Conservation (phyloP, 495 filamentous ascomycete genomes). For the Astrothelium macrocarpum region DNA sequence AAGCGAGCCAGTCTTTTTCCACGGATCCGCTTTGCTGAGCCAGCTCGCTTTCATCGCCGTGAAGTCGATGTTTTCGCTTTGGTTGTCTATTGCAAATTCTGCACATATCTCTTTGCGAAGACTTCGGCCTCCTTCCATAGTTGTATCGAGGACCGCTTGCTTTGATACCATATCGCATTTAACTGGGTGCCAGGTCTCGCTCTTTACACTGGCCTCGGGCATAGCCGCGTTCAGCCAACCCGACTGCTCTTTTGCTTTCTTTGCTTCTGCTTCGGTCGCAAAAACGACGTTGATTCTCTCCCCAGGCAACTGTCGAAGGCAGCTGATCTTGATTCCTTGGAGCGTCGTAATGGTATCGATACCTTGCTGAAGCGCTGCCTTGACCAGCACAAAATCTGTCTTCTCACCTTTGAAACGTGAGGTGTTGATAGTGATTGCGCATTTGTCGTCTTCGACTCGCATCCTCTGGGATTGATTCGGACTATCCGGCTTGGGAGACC, state of each 20-base stretch:
- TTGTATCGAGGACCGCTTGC: not conserved
- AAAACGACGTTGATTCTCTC: constrained; percentile 12
- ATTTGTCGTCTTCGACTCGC: not conserved
- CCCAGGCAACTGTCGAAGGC: not conserved
- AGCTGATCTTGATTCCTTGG: not conserved
- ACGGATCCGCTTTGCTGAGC: not conserved
- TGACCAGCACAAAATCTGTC: not conserved
- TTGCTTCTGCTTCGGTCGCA: constrained; percentile 21
- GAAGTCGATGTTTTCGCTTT: not conserved
- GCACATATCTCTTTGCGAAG: not conserved
- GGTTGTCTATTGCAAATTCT: not conserved
- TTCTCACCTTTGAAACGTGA: not conserved
- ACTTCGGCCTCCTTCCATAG: not conserved
- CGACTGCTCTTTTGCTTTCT: not conserved
- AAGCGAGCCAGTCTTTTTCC: not conserved
- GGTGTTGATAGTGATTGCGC: not conserved
- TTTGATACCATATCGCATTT: not conserved
- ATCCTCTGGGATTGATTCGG: not conserved
- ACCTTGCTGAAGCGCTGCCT: not conserved
- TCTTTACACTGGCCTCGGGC: not conserved
- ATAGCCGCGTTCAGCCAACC: not conserved
- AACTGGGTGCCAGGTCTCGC: not conserved
- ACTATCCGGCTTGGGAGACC: not conserved
- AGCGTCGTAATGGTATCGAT: not conserved
- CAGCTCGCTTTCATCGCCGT: constrained; percentile 3